A percentile compares a stretch with the other conserved stretches of the same genome.
Evolutionary conservation across 2,329 filamentous ascomycete genomes (phyloP).

Genomic region (Lasiodiplodia sp.): DNA sequence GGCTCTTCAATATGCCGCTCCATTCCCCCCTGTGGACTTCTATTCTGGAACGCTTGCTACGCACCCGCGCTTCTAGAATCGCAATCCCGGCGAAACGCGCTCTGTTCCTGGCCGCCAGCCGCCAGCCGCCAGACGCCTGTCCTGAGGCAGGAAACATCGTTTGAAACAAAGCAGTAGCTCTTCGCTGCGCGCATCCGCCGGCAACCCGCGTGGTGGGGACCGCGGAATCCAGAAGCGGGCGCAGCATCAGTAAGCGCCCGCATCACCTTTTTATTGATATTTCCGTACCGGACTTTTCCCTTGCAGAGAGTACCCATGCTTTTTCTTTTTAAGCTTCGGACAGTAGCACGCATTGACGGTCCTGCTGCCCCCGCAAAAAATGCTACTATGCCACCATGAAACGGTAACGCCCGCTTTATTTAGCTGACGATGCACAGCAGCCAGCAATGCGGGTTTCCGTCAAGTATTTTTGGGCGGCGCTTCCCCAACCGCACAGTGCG

Average conservation of each 20-base stretch:
- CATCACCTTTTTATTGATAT: neutral
- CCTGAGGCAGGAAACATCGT: slow-evolving; percentile 9
- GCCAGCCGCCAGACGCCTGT: neutral
- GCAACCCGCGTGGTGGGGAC: neutral
- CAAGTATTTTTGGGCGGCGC: slow-evolving; percentile 11
- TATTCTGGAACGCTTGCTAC: slow-evolving; percentile 4
- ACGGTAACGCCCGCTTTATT: neutral
- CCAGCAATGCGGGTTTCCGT: neutral
- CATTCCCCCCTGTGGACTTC: neutral
- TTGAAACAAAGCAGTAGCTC: slow-evolving; percentile 12
- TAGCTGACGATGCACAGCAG: neutral
- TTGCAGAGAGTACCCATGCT: neutral
- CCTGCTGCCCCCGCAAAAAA: slow-evolving; percentile 4
- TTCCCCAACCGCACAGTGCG: neutral
- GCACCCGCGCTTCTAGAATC: slow-evolving; percentile 6
- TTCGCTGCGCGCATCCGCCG: neutral
- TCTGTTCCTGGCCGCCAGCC: neutral
- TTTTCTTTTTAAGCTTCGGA: slow-evolving; percentile 5
- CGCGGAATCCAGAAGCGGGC: slow-evolving; percentile 1
- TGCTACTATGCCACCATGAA: neutral
- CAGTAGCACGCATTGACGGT: slow-evolving; percentile 19
- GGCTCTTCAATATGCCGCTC: slow-evolving; percentile 3
- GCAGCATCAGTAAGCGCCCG: slow-evolving; percentile 22
- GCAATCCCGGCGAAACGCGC: slow-evolving; percentile 4
- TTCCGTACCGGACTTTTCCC: neutral